A percentile compares a stretch with the other conserved stretches of the same genome.
phyloP scores from a whole-genome alignment of 2,329 filamentous ascomycete genomes.

The Phialophora verrucosa region DNA sequence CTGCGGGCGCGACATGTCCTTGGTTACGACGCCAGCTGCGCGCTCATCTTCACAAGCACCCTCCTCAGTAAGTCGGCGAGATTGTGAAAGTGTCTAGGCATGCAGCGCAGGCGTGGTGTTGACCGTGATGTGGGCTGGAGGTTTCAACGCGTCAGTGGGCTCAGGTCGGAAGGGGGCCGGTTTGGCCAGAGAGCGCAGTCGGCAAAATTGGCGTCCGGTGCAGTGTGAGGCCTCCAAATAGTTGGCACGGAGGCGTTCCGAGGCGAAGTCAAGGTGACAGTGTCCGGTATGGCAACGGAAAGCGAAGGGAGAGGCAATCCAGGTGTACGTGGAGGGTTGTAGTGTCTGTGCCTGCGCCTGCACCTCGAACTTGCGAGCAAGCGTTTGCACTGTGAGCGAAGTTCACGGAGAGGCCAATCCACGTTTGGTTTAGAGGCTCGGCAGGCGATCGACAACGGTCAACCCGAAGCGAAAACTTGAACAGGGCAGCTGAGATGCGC shows the following conservation, averaged over 20 bases:
- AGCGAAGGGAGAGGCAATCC: neutral
- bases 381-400: slow-evolving; percentile 16
- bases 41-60: slow-evolving; percentile 36
- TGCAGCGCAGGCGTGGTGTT: slow-evolving; percentile 20
- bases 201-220: slow-evolving; percentile 3
- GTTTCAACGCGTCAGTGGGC: slow-evolving; percentile 31
- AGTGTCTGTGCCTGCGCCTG: slow-evolving; percentile 10
- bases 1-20: slow-evolving; percentile 74
- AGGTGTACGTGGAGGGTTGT: slow-evolving; percentile 8
- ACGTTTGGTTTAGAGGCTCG: slow-evolving; percentile 10
- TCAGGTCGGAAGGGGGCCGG: slow-evolving; percentile 30
- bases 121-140: slow-evolving; percentile 17
- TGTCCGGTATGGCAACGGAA: neutral
- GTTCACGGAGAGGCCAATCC: slow-evolving; percentile 15
- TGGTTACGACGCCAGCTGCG: slow-evolving; percentile 32
- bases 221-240: neutral
- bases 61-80: slow-evolving; percentile 21
- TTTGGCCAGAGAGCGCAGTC: slow-evolving; percentile 20
- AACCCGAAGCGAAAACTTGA: slow-evolving; percentile 6
- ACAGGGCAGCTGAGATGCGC: slow-evolving; percentile 6
- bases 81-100: slow-evolving; percentile 10
- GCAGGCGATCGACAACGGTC: slow-evolving; percentile 20
- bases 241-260: neutral
- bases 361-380: slow-evolving; percentile 16
- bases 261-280: neutral